phyloP scores from a whole-genome alignment of 2,329 filamentous ascomycete genomes.

The Rugonectria rugulosa region DNA sequence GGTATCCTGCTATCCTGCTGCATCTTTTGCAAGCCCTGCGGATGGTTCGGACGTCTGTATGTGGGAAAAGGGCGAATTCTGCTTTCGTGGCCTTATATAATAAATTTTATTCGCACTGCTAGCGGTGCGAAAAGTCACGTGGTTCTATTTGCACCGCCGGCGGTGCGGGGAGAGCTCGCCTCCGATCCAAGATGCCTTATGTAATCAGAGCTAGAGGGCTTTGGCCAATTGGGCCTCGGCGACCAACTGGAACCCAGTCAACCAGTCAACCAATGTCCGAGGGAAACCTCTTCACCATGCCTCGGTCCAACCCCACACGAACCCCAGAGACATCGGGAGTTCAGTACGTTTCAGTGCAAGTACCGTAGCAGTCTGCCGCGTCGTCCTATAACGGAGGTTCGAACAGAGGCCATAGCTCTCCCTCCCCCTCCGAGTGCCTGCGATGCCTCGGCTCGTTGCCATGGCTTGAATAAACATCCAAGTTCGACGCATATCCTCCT shows the following conservation, averaged over 20 bases:
- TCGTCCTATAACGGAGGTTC: conserved; percentile 19
- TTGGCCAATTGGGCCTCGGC: conserved; percentile 24
- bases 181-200: conserved; percentile 2
- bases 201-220: conserved; percentile 19
- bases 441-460: conserved; percentile 31
- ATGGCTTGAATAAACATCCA: conserved; percentile 24
- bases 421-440: conserved; percentile 24
- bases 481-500: neutral
- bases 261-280: too few relatives aligned
- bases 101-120: too few relatives aligned
- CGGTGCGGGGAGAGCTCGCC: too few relatives aligned
- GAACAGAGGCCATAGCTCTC: conserved; percentile 4
- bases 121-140: too few relatives aligned
- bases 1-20: too few relatives aligned
- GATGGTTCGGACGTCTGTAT: too few relatives aligned
- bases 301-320: conserved; percentile 43
- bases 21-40: too few relatives aligned
- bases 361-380: conserved; percentile 33
- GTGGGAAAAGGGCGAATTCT: too few relatives aligned
- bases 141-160: too few relatives aligned
- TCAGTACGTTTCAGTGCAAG: conserved; percentile 18
- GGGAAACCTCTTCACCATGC: conserved; percentile 29
- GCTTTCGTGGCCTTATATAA: too few relatives aligned
- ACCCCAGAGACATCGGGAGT: neutral
- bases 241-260: conserved; percentile 11